These are phyloP conservation scores for Trichoderma koningii DNA, from an alignment of 2,329 filamentous ascomycete species.

Conservation along the genomic window DNA sequence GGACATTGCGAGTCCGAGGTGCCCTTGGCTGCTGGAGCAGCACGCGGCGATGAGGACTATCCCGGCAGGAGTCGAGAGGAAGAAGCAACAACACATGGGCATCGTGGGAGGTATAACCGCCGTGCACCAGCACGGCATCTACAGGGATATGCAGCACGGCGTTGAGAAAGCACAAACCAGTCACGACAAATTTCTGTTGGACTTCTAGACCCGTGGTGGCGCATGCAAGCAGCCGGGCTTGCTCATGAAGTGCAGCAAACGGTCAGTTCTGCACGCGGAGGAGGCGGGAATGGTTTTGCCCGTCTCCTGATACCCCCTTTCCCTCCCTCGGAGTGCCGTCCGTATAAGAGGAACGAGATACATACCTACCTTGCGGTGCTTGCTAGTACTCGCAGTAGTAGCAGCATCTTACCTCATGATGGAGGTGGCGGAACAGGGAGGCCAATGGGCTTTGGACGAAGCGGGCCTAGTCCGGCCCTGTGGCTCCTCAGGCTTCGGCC, in stretches of 20 bases:
- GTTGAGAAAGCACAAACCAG: neutral
- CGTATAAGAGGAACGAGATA: neutral
- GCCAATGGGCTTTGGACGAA: slow-evolving; percentile 7
- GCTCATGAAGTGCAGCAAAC: neutral
- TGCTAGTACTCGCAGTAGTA: neutral
- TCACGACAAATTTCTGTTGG: neutral
- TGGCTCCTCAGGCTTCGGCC: slow-evolving; percentile 18
- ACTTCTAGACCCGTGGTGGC: slow-evolving; percentile 21
- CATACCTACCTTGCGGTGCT: neutral
- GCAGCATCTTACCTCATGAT: neutral
- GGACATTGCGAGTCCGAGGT: too few species aligned
- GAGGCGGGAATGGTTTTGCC: neutral
- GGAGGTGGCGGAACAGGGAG: slow-evolving; percentile 3
- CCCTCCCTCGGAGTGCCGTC: neutral
- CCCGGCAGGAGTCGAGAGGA: neutral
- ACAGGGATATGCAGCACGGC: slow-evolving; percentile 1
- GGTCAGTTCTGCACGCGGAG: neutral
- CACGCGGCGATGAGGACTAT: neutral
- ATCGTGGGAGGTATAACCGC: neutral
- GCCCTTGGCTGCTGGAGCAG: neutral
- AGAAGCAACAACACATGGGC: neutral
- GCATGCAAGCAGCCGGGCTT: slow-evolving; percentile 18
- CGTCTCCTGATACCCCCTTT: neutral
- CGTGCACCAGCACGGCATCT: neutral
- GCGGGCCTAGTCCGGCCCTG: slow-evolving; percentile 20